Evolutionary conservation across 2,329 filamentous ascomycete species (phyloP).

Genomic region (Fusarium anguioides): DNA sequence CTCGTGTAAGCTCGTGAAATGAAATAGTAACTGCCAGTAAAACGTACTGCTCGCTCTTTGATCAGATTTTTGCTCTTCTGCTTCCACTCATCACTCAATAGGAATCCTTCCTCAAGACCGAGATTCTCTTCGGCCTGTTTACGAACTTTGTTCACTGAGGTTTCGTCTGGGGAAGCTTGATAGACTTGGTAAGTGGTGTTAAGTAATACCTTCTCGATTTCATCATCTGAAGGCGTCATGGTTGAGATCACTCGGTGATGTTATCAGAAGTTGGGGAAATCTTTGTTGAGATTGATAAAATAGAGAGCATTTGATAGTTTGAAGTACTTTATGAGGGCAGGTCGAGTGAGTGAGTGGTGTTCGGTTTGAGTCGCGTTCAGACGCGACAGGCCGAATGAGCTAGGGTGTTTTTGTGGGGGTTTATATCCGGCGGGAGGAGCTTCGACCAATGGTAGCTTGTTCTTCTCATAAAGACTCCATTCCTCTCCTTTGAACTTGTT

Average conservation of each 20-base stretch:
- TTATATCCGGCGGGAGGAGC: conserved; percentile 23
- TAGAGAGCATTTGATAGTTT: background rate
- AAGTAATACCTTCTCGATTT: conserved; percentile 59
- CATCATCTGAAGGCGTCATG: conserved; percentile 57
- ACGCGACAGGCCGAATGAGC: conserved; percentile 28
- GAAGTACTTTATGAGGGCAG: background rate
- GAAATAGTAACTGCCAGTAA: background rate
- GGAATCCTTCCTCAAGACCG: conserved; percentile 62
- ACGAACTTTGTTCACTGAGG: conserved; percentile 69
- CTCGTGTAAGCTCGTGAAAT: background rate
- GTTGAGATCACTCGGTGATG: background rate
- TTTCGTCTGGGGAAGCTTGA: conserved; percentile 55
- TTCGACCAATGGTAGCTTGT: conserved; percentile 34
- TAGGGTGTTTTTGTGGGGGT: conserved; percentile 25
- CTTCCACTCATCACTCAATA: conserved; percentile 65
- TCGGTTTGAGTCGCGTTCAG: conserved; percentile 35
- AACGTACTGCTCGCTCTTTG: conserved; percentile 63
- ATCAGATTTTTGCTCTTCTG: conserved; percentile 68
- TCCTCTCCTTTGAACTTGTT: background rate
- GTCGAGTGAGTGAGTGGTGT: conserved; percentile 22
- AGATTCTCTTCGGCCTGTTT: conserved; percentile 62
- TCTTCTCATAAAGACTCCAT: background rate
- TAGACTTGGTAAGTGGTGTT: conserved; percentile 61
- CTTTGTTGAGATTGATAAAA: background rate
- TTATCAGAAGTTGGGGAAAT: background rate